Base-by-base conservation (phyloP, 192 early-diverging fungal species). In the Pilobolus umbonatus region DNA sequence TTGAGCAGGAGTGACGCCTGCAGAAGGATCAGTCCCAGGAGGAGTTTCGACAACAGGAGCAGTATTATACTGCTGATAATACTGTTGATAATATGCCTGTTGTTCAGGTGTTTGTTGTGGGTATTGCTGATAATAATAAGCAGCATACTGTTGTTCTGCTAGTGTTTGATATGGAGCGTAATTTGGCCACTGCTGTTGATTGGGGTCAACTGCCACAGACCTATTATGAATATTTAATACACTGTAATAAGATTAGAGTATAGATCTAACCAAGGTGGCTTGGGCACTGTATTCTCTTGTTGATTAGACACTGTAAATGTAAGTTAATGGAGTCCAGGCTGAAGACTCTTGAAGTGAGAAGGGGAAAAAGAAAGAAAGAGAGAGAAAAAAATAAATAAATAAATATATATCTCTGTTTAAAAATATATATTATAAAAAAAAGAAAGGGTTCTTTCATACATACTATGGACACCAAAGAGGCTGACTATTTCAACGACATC, bases 41-140 rank as follows among this genome's bases (percentile, higher is more conserved):
- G 17, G 36, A 29, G 36, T 32, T 42, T 44, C 38, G 19, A 44
- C 25, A 24, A 29, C 51, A 14, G 64, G 47, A 54, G 61, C 22
- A 26, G 60, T 50, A 32, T 39, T 29, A 19, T 57, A 25, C 34
- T 59, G 40, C 15, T 17, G 44, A n/a, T 59, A 59, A 38, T 59
- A 59, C n/a, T 45, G 42, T 25, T 39, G 31, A 29, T 59, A 59
- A 25, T 59, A 59, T 15, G 57, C 45, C 14, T 59, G 57, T 15
- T 59, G 44, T 7, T 58, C 42, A 31, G 44, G 21, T 59, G 57
- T 29, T 21, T n/a, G 28, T 19, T 54, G 52, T 14, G 31, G 8
- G 19, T 42, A 12, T 24, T 54, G 38, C 7, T 54, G 52, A 1
- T 34, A 5, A 38, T 54, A 54, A 15, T 54, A 54, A 7, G 15